Base-by-base conservation (phyloP, 2,329 filamentous ascomycete species). In the Magnaporthiopsis incrustans region DNA sequence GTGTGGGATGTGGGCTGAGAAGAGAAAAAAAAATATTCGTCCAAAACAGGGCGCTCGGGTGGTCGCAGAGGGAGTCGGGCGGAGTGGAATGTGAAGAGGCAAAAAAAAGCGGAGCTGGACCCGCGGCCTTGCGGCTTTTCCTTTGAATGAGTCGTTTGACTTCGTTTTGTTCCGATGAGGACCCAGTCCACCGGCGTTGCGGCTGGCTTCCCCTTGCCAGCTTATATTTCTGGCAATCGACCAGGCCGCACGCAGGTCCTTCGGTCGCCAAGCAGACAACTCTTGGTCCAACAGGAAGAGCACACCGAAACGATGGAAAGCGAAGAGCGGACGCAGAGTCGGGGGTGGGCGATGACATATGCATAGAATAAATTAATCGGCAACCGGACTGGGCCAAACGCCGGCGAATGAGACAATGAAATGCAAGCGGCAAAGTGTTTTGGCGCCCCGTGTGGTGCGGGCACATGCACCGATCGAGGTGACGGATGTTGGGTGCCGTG, bases 111-210 rank as follows among this genome's bases (percentile, higher is more conserved):
- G 58, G 58, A 32, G 6, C 26, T 14, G 32, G 58, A 32, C 22
- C 26, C 26, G 58, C 22, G 27, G 22, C 25, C 25, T 25, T 26
- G 57, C 57, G 25, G 26, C 25, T 27, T 58, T 58, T 58, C 27
- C 30, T 60, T 35, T 60, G 27, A 35, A 35, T 60, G 58, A 60
- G 58, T 60, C 32, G 30, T 18, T 32, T 35, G 26, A 60, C 58
- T 22, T n/a, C 18, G 4, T 32, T 27, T 32, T 11, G 14, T 53
- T 53, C 58, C 58, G 58, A 60, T 60, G 26, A 60, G 30, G 58
- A 15, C 38, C 58, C 32, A 18, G 32, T 53, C n/a, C 44, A 53
- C 8, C 44, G 18, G 44, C 18, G 22, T 53, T n/a, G 18, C 18
- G 44, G 44, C 2, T 10, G 44, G 6, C 44, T 4, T 53, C 10